Conservation (phyloP, 192 early-diverging fungal species). For the Kickxella alabastrina region DNA sequence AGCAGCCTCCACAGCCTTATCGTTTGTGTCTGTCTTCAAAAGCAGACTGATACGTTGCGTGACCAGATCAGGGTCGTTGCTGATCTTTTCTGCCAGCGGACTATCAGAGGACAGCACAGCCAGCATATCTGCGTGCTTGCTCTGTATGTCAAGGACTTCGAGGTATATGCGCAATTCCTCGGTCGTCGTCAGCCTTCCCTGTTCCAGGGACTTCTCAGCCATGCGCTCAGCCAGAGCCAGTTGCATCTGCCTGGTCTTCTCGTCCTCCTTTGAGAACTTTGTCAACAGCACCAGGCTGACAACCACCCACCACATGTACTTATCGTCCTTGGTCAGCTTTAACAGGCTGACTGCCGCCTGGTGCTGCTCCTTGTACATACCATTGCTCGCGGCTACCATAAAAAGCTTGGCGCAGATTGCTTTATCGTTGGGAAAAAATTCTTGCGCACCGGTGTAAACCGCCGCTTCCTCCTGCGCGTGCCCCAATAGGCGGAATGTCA, state of each 20-base stretch:
- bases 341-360: constrained; percentile 76
- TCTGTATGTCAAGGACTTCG: constrained; percentile 65
- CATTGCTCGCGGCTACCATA: constrained; percentile 71
- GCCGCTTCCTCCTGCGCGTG: constrained; percentile 59
- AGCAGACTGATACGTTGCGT: constrained; percentile 57
- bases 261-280: constrained; percentile 16
- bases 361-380: constrained; percentile 54
- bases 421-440: constrained; percentile 61
- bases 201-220: constrained; percentile 70
- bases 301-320: constrained; percentile 86
- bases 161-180: constrained; percentile 82
- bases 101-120: constrained; percentile 55
- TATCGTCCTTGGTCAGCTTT: constrained; percentile 71
- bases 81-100: constrained; percentile 59
- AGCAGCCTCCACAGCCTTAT: constrained; percentile 46
- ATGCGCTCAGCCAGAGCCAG: constrained; percentile 77
- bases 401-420: constrained; percentile 73
- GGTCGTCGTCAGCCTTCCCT: constrained; percentile 59
- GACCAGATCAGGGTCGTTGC: constrained; percentile 71
- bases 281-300: constrained; percentile 77
- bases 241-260: constrained; percentile 48
- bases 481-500: constrained; percentile 18
- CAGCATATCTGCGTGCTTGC: constrained; percentile 64
- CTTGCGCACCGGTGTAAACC: constrained; percentile 69
- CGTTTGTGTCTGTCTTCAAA: constrained; percentile 51